Base-by-base conservation (phyloP, 805 yeast genomes). In the Candida nanaspora region DNA sequence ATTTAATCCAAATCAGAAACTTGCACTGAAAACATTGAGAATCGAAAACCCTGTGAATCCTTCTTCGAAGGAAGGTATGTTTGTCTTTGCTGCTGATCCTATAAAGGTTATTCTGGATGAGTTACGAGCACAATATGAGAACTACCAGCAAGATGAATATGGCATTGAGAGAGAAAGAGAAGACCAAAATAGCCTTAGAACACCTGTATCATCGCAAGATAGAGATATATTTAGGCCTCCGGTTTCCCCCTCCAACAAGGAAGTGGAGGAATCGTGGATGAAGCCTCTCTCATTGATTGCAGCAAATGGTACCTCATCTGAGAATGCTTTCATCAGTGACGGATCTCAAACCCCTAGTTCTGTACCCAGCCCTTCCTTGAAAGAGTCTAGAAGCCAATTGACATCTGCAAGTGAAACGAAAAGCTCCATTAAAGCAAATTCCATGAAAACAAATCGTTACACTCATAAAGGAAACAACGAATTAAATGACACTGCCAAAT, bases 11-110 rank as follows among this genome's bases (percentile, higher is more conserved):
- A 49, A 46, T 42, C 60, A 62, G 43, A 51, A 50, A 30, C 35
- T 62, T 15, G 50, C 46, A 34, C 39, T 54, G 26, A 47, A 51
- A 30, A 45, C 45, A 1, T 45, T 62, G 40, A 42, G 45, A 22
- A 51, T 63, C 20, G 65, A 62, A 21, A 62, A 62, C 40, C 69
- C 69, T 1, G 65, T 63, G n/a, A 44, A 47, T 23, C 61, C 66
- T 0, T 49, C 44, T 32, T 52, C 59, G 3, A 43, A 51, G n/a
- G 46, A 53, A 2, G 68, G 68, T 7, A 49, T 63, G 48, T 63
- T 62, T 45, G 46, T 42, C 6, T 43, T 53, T 2, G 55, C 65
- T 3, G 37, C 42, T 4, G 65, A 60, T 45, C 65, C 63, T 25
- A 39, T 59, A 20, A 46, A 47, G 28, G 53, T 49, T 32, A 39